Evolutionary conservation across 169 alveolate genomes (phyloP).

Genomic region (Neospora caninum): DNA sequence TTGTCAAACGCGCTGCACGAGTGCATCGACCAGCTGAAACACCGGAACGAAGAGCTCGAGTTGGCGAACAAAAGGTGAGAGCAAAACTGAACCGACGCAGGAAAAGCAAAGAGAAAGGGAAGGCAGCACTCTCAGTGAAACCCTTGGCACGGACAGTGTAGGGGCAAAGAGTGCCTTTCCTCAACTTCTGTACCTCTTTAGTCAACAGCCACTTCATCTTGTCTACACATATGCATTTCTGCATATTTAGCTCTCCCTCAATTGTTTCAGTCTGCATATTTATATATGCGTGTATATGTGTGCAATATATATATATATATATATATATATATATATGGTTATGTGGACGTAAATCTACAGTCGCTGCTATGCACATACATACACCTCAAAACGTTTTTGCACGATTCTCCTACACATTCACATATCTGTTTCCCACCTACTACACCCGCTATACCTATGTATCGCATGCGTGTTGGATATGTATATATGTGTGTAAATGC

Average conservation of each 20-base stretch:
- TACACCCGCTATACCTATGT: not conserved
- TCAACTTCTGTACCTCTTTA: too few species aligned
- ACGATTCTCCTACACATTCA: not conserved
- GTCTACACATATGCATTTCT: too few species aligned
- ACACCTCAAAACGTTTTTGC: not conserved
- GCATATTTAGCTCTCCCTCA: too few species aligned
- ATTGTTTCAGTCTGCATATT: too few species aligned
- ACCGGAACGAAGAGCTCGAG: conserved; percentile 22
- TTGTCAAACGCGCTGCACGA: conserved; percentile 34
- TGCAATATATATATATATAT: not conserved
- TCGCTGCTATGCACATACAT: not conserved
- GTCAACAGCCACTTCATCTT: too few species aligned
- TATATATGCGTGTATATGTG: too few species aligned
- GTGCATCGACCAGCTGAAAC: conserved; percentile 43
- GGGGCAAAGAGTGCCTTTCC: too few species aligned
- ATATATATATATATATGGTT: not conserved
- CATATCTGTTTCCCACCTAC: not conserved
- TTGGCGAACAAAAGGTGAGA: not conserved
- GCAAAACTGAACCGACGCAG: not conserved
- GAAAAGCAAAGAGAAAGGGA: not conserved
- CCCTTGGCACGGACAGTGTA: too few species aligned
- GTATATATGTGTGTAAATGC: too few species aligned
- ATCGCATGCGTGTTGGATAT: not conserved
- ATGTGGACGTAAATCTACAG: not conserved
- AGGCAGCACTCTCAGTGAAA: too few species aligned